Percentiles rank a stretch among this genome's conserved stretches.
phyloP scores from a whole-genome alignment of 2,329 filamentous ascomycete genomes.

The Alternaria triticimaculans region DNA sequence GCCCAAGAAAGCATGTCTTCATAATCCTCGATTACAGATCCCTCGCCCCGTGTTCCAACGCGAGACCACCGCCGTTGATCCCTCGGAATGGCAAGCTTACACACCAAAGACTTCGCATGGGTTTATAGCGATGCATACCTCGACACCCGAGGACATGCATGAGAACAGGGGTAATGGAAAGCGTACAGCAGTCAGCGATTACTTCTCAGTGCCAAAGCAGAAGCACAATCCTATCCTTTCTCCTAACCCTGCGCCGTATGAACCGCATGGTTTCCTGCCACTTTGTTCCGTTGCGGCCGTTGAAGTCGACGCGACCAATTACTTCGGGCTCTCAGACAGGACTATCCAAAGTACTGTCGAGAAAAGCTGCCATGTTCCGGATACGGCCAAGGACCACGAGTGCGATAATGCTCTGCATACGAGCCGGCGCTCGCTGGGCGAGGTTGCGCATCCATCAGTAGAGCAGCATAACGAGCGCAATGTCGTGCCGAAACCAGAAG shows the following conservation, averaged over 20 bases:
- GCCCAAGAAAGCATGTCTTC: background rate
- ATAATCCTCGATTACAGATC: background rate
- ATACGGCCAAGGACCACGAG: background rate
- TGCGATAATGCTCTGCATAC: background rate
- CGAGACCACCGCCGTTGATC: background rate
- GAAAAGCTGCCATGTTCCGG: rapidly evolving
- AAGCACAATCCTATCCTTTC: background rate
- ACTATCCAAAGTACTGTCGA: background rate
- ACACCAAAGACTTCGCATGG: background rate
- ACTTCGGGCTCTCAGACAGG: background rate
- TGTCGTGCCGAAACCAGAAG: background rate
- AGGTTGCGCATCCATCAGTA: background rate
- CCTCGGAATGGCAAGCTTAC: background rate
- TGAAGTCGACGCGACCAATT: background rate
- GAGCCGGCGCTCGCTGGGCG: background rate
- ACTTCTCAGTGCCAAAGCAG: background rate
- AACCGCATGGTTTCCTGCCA: background rate
- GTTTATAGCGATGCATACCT: background rate
- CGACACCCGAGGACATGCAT: background rate
- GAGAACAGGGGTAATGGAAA: too few relatives aligned
- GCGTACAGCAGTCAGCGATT: background rate
- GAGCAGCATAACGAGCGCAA: background rate
- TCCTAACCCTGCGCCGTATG: background rate
- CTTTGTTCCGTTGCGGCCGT: background rate
- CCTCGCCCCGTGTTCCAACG: background rate